Evolutionary conservation across 1,284 basidiomycete species (phyloP).

Genomic region (Leccinum griseonigrum): DNA sequence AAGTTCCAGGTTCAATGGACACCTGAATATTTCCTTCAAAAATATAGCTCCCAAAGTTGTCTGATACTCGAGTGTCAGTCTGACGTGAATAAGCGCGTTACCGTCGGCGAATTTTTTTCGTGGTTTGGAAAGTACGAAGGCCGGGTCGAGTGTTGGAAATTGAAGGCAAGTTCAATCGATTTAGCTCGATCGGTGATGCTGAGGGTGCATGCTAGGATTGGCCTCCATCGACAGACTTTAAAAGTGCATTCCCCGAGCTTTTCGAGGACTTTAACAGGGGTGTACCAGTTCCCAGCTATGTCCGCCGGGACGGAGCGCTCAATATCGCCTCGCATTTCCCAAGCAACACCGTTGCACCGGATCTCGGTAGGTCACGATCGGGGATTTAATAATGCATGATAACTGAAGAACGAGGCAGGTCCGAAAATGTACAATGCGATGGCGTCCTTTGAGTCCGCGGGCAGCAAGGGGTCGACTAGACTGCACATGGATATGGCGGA

Average conservation of each 20-base stretch:
- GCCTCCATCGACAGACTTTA: conserved; percentile 87
- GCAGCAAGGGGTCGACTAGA: conserved; percentile 80
- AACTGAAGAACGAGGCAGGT: conserved; percentile 46
- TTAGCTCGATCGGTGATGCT: background rate
- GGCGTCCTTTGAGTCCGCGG: conserved; percentile 57
- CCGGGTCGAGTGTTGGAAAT: conserved; percentile 66
- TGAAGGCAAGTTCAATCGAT: conserved; percentile 58
- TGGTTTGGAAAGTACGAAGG: conserved; percentile 70
- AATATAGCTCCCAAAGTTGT: conserved; percentile 67
- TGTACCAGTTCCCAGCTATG: conserved; percentile 86
- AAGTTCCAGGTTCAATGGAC: conserved; percentile 75
- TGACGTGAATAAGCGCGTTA: conserved; percentile 59
- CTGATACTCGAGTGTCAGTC: conserved; percentile 80
- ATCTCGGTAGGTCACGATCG: conserved; percentile 59
- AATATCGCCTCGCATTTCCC: conserved; percentile 92
- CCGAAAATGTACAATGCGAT: conserved; percentile 83
- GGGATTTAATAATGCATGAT: background rate
- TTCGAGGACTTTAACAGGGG: conserved; percentile 83
- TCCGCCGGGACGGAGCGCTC: conserved; percentile 82
- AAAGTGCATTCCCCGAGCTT: conserved; percentile 79
- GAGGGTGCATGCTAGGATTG: conserved; percentile 65
- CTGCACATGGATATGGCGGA: conserved; percentile 98
- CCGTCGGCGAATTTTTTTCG: conserved; percentile 78
- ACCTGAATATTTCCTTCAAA: conserved; percentile 75
- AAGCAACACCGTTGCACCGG: conserved; percentile 77